These are phyloP conservation scores for Aspergillus quadrilineatus DNA, from an alignment of 2,329 filamentous ascomycete species.

Conservation along the genomic window DNA sequence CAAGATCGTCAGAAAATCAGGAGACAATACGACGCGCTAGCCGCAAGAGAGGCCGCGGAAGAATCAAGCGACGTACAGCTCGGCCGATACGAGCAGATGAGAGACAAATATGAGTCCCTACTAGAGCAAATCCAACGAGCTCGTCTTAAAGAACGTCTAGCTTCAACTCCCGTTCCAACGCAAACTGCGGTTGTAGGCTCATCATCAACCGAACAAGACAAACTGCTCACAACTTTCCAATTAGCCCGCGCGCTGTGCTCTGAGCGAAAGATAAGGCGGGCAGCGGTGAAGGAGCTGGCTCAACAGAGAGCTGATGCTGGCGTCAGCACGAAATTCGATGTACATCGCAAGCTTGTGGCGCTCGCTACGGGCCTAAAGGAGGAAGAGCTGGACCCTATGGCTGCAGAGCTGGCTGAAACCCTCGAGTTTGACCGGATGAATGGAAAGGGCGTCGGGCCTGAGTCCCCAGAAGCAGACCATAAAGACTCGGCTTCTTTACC, in stretches of 20 bases:
- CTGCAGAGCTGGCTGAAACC: constrained; percentile 46
- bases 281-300: constrained; percentile 41
- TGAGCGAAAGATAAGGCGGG: constrained; percentile 36
- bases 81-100: constrained; percentile 41
- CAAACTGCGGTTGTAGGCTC: constrained; percentile 13
- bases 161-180: constrained; percentile 17
- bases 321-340: constrained; percentile 47
- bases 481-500: constrained; percentile 29
- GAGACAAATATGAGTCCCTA: constrained; percentile 41
- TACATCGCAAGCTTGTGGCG: constrained; percentile 48
- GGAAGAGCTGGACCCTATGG: constrained; percentile 49
- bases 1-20: constrained; percentile 45
- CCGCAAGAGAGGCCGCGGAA: constrained; percentile 38
- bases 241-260: constrained; percentile 32
- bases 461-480: constrained; percentile 31
- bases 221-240: constrained; percentile 32
- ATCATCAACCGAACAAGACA: constrained; percentile 27
- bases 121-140: constrained; percentile 45
- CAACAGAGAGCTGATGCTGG: constrained; percentile 48
- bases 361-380: constrained; percentile 49
- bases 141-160: constrained; percentile 35
- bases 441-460: constrained; percentile 30
- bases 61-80: constrained; percentile 38
- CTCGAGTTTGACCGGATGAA: constrained; percentile 46
- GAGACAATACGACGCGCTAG: constrained; percentile 37